Evolutionary conservation across 805 yeast species (phyloP).

Genomic region (Spathaspora girioi): DNA sequence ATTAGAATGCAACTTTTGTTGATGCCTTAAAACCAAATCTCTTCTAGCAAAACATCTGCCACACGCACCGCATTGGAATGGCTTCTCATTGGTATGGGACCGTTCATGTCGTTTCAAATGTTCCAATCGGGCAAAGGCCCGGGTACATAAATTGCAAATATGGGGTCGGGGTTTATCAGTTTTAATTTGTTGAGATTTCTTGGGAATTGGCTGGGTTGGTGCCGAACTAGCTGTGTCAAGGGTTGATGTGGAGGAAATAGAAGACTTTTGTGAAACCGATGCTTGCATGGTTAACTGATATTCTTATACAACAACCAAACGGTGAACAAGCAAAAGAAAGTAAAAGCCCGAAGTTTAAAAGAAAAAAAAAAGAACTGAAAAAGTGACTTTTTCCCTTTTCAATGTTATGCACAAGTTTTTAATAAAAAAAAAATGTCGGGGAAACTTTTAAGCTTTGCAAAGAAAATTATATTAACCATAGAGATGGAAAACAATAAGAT

Average conservation of each 20-base stretch:
- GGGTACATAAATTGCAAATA: slow-evolving; percentile 81
- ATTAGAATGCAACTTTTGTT: slow-evolving; percentile 80
- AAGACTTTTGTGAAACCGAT: slow-evolving; percentile 5
- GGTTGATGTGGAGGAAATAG: slow-evolving; percentile 1
- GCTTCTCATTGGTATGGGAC: slow-evolving; percentile 93
- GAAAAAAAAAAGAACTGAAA: neutral
- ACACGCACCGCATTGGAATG: slow-evolving; percentile 93
- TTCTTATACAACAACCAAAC: neutral
- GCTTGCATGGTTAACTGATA: slow-evolving; percentile 4
- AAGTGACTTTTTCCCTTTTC: neutral
- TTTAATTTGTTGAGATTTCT: slow-evolving; percentile 76
- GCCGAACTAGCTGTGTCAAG: neutral
- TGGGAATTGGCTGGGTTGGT: slow-evolving; percentile 69
- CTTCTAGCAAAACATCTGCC: slow-evolving; percentile 94
- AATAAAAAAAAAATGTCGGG: neutral
- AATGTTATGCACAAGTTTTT: neutral
- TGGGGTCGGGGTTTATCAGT: slow-evolving; percentile 95
- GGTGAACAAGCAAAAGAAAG: too few species aligned
- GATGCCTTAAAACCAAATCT: slow-evolving; percentile 85
- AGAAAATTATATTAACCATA: neutral
- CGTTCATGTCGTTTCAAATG: slow-evolving; percentile 92
- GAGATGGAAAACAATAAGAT: neutral
- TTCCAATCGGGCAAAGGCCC: slow-evolving; percentile 94
- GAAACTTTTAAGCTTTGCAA: neutral
- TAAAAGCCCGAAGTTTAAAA: too few species aligned